Evolutionary conservation across 1,139 yeast genomes (phyloP).

Genomic region (Hyphopichia burtonii): DNA sequence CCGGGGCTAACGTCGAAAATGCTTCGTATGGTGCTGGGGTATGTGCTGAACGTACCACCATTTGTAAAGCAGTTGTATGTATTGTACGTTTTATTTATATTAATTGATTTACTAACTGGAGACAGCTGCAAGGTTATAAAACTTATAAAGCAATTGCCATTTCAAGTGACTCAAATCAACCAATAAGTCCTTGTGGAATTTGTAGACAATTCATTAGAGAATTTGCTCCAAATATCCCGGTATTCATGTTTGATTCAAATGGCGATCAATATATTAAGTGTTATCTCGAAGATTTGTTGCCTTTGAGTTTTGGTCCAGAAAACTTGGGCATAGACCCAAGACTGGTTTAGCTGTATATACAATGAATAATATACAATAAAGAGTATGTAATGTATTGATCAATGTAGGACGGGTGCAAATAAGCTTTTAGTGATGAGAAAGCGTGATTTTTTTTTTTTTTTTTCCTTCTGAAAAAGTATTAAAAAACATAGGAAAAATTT

Average conservation of each 20-base stretch:
- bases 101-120: conserved; percentile 7
- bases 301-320: conserved; percentile 86
- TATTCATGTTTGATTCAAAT: conserved; percentile 59
- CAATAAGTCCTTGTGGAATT: conserved; percentile 89
- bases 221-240: conserved; percentile 53
- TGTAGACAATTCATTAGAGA: conserved; percentile 89
- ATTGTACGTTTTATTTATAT: conserved; percentile 3
- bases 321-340: conserved; percentile 33
- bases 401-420: too few relatives aligned
- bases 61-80: conserved; percentile 60
- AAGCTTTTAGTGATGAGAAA: too few relatives aligned
- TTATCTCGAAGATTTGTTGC: conserved; percentile 66
- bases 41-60: conserved; percentile 88
- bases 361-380: too few relatives aligned
- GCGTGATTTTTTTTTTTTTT: too few relatives aligned
- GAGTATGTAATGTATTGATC: too few relatives aligned
- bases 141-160: conserved; percentile 67
- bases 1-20: conserved; percentile 90
- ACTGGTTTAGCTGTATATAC: too few relatives aligned
- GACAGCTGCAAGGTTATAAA: conserved; percentile 42
- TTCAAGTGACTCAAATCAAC: conserved; percentile 57
- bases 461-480: too few relatives aligned
- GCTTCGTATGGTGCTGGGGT: conserved; percentile 87
- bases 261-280: conserved; percentile 44
- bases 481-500: too few relatives aligned